Evolutionary conservation across 352 stramenopile genomes (phyloP), one percentile per base, ranked within the genome.

Genomic region (Halophytophthora polymorphica): DNA sequence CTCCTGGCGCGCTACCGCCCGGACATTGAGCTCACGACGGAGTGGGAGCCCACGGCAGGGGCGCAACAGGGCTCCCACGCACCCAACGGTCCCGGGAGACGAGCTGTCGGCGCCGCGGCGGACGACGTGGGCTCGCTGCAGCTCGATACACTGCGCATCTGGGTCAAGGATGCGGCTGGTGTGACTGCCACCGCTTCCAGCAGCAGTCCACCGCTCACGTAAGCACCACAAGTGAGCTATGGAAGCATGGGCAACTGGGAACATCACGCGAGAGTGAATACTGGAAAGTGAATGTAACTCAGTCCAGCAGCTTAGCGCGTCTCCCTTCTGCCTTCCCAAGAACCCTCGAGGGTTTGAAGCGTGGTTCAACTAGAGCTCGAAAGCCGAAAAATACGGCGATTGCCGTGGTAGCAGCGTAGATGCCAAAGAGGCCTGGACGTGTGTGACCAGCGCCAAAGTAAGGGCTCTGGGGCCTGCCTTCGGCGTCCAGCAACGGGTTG

Each of bases 131-230:
- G 47, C 54, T 45, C 40, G 22, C 31, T 65, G 21, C 66, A 76
- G 41, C 55, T 87, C n/a, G 78, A 89, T 29, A 89, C 73, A 15
- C 54, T 89, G 29, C 67, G 75, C 37, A 87, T 89, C 52, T 84
- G 75, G 71, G 78, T 89, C 17, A 87, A 86, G 63, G 78, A 89
- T 15, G 59, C 61, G 29, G 37, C 55, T 35, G 6, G 41, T 3
- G 12, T 41, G 56, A 21, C 35, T 47, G 28, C 25, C 4, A 31
- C 25, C 8, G 25, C 25, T 31, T 31, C 25, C 25, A 31, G 25
- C 25, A 31, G 25, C 8, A 31, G 25, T 8, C 8, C 25, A 8
- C 4, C 25, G 25, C 25, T 8, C 8, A 8, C 25, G 25, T 31
- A 31, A 8, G 25, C 4, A 31, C 25, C 25, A 31, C 8, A 8